Evolutionary conservation across 257 asterid genomes (phyloP), one percentile per base, ranked within the genome.

Genomic region (Prunella vulgaris): DNA sequence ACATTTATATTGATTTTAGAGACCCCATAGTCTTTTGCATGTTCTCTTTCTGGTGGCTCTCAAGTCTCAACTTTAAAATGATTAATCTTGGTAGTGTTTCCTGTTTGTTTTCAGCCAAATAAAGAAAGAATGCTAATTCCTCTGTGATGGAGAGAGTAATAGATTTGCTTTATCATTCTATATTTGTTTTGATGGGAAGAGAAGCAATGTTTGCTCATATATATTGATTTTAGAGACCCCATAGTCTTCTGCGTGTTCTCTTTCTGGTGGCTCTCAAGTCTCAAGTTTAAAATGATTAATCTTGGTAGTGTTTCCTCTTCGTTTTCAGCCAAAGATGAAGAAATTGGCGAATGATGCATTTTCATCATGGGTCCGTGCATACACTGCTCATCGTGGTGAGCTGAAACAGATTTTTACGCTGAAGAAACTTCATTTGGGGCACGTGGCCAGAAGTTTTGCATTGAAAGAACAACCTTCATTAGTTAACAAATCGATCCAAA

Each of bases 351-450:
- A 81, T 77, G 85, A 84, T 53, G 96, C 97, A 32, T 93, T 93
- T 73, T 84, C 89, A 77, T 84, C 96, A 1, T 93, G 97, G 97
- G 90, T 86, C 13, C 91, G 96, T 61, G 96, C 96, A 10, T 90
- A 93, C 56, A 84, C 96, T 33, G 97, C 97, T 68, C 99, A 93
- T 73, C 94, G 93, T 6, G 97, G 96, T n/a, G 99, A 85, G 74
- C 87, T 93, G 78, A 93, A 93, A 77, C 83, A 80, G 75, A 85
- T 93, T 27, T 93, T 93, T 49, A 82, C 74, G 80, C 93, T 88
- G 78, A 84, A 90, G 87, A 93, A 90, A 71, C 96, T 93, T 79
- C 99, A 93, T 74, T 52, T 93, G 78, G 98, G 98, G 13, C 97
- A 93, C 53, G 97, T 90, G 46, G 86, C 97, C 22, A 93, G 79